Conservation (phyloP, 2,329 filamentous ascomycete species). For the Cercospora canescens region DNA sequence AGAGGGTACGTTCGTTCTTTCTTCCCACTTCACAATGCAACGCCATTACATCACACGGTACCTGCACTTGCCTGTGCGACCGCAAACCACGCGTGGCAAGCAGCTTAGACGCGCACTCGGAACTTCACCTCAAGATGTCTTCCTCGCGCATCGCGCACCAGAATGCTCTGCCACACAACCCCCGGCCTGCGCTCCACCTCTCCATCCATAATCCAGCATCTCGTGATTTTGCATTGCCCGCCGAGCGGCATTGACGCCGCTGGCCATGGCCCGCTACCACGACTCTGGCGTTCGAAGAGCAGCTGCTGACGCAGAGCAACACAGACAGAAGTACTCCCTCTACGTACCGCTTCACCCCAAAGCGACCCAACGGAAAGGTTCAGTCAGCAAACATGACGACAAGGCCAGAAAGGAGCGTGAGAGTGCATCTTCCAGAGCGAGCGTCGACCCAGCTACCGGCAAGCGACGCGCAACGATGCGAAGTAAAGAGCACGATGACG, state of each 20-base stretch:
- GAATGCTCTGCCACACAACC: background rate
- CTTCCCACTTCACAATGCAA: conserved; percentile 1
- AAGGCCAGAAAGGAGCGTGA: conserved; percentile 58
- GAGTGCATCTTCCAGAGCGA: conserved; percentile 52
- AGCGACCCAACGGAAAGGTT: conserved; percentile 60
- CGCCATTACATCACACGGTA: conserved; percentile 4
- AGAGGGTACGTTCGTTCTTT: conserved; percentile 72
- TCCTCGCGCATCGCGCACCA: conserved; percentile 1
- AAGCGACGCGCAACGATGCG: conserved; percentile 97
- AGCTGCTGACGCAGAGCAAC: conserved; percentile 31
- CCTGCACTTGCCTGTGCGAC: background rate
- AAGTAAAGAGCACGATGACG: conserved; percentile 92
- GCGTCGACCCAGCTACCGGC: conserved; percentile 58
- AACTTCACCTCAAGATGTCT: background rate
- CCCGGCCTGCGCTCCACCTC: background rate
- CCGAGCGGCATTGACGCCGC: background rate
- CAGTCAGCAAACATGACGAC: conserved; percentile 63
- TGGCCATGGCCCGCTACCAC: conserved; percentile 32
- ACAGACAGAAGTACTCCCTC: conserved; percentile 62
- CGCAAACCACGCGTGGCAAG: background rate
- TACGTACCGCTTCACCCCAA: conserved; percentile 60
- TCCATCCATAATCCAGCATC: background rate
- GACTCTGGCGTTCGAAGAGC: conserved; percentile 23
- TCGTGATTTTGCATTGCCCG: background rate
- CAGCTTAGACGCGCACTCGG: background rate